Percentiles rank a stretch among this genome's conserved stretches.
phyloP scores from a whole-genome alignment of 2,329 filamentous ascomycete genomes.

The Penicillium sp. region DNA sequence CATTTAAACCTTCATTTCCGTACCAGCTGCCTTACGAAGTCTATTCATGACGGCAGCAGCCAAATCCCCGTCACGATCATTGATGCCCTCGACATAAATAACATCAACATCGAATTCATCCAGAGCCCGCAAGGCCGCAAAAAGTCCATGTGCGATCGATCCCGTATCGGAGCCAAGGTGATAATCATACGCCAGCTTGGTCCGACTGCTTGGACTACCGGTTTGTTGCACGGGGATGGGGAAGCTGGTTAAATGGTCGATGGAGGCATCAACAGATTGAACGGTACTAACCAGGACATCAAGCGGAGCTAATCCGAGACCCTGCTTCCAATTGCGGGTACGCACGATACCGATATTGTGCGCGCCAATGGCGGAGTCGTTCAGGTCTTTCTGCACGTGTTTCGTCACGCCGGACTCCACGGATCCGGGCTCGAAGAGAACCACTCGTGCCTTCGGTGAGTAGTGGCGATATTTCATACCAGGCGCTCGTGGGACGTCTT shows the following conservation, averaged over 20 bases:
- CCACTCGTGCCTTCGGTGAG: constrained; percentile 82
- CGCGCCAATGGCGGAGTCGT: constrained; percentile 33
- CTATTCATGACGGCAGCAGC: constrained; percentile 87
- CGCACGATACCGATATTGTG: constrained; percentile 45
- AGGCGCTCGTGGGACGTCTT: constrained; percentile 74
- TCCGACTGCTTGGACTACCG: constrained; percentile 19
- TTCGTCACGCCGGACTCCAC: constrained; percentile 29
- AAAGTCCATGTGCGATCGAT: constrained; percentile 82
- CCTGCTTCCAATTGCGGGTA: constrained; percentile 42
- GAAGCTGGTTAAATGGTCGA: constrained; percentile 34
- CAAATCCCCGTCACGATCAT: constrained; percentile 72
- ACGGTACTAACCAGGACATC: constrained; percentile 27
- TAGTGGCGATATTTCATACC: constrained; percentile 99
- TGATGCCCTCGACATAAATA: constrained; percentile 89
- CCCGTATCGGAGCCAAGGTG: constrained; percentile 71
- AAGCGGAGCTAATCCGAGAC: constrained; percentile 30
- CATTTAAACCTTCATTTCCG: constrained; percentile 55
- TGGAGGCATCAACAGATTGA: constrained; percentile 28
- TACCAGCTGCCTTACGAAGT: constrained; percentile 73
- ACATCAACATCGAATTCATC: constrained; percentile 78
- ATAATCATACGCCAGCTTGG: constrained; percentile 65
- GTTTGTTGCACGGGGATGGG: constrained; percentile 30
- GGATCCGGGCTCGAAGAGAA: constrained; percentile 72
- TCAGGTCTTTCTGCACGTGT: constrained; percentile 39
- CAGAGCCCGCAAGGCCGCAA: constrained; percentile 82